These are phyloP conservation scores for Solanum hybrid DNA, from an alignment of 305 asterid species.

Conservation along the genomic window DNA sequence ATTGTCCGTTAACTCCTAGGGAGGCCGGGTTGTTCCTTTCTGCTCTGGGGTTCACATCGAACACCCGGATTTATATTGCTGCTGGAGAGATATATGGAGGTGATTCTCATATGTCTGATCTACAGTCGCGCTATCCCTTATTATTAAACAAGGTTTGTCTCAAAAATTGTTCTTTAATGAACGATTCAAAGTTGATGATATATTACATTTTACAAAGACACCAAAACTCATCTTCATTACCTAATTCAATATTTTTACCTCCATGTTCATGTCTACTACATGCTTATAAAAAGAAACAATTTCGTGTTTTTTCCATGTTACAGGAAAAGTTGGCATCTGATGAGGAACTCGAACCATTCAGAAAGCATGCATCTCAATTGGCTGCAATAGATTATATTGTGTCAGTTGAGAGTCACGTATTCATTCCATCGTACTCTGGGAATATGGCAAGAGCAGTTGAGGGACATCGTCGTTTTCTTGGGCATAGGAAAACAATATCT, in stretches of 20 bases:
- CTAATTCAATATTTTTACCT: neutral
- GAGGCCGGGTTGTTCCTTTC: constrained; percentile 76
- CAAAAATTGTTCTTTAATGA: neutral
- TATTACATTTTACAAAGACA: too few species aligned
- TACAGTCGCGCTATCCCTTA: constrained; percentile 48
- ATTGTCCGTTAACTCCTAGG: constrained; percentile 77
- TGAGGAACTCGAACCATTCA: constrained; percentile 80
- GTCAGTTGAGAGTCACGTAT: constrained; percentile 85
- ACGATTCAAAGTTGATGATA: too few species aligned
- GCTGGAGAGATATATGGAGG: constrained; percentile 94
- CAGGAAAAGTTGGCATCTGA: constrained; percentile 78
- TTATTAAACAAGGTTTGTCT: constrained; percentile 68
- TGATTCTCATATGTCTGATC: constrained; percentile 54
- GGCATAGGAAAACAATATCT: constrained; percentile 76
- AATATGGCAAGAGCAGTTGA: constrained; percentile 98
- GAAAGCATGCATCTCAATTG: constrained; percentile 84
- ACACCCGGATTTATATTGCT: constrained; percentile 73
- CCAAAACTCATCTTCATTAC: neutral
- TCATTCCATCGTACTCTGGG: constrained; percentile 86
- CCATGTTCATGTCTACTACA: neutral
- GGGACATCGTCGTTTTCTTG: constrained; percentile 92
- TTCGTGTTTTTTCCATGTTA: constrained; percentile 4
- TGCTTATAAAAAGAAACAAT: neutral
- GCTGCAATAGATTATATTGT: constrained; percentile 95
- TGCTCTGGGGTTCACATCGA: constrained; percentile 71